Evolutionary conservation across 2,329 filamentous ascomycete species (phyloP), one percentile per base, ranked within the genome.

Genomic region (Allantophomopsis lycopodina): DNA sequence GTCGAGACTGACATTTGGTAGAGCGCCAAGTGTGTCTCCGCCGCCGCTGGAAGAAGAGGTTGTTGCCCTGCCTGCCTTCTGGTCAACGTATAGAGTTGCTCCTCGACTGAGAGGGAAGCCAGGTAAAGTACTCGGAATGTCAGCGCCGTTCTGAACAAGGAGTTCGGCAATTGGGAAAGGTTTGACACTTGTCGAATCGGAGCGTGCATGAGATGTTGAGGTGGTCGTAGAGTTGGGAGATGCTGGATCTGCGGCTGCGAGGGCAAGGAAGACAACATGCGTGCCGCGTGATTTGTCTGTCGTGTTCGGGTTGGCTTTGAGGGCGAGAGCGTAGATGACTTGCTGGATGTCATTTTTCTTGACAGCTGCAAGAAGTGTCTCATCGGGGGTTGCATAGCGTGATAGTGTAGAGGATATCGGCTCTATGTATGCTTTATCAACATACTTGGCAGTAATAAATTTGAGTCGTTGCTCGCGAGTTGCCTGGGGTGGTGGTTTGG

Each of bases 261-360:
- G 73, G 13, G 93, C 93, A 33, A 98, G 68, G 64, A 88, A 96
- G 13, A 96, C 74, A 1, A 83, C 79, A 56, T 93, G 89, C 0
- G 89, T 95, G 33, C 82, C 83, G 40, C 91, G 76, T 32, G 87
- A 91, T 46, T 79, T 84, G 57, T 98, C 91, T 5, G 77, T 67
- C 3, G 80, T 73, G 53, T 98, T 98, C 12, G 88, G 84, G 52
- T 88, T 94, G 12, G 85, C 91, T 44, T 74, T 74, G 23, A 95
- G 69, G 2, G 91, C 86, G 36, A 98, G 69, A 3, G 84, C 89
- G 52, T 95, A 93, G 18, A 98, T 73, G 17, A 95, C 87, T 46
- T 87, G 83, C 54, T 91, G 83, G 40, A 98, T 85, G 55, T 98
- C 88, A 58, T 95, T 95, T 61, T 80, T 86, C 68, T 96, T 98